Evolutionary conservation across 176 grass and related monocot species (phyloP).

Genomic region (Luzula sylvatica): DNA sequence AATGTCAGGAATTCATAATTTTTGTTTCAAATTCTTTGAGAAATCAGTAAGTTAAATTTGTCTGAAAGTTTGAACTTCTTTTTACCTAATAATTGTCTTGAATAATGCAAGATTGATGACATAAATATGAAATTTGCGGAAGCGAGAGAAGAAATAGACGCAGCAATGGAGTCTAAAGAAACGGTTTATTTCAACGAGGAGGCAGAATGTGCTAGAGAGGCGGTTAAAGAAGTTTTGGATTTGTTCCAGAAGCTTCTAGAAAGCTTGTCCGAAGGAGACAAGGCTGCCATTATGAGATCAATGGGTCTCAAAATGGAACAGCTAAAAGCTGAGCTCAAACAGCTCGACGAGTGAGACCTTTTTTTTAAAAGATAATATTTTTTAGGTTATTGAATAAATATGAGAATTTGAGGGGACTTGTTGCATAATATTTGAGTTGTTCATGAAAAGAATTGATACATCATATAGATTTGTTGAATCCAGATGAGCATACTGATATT

Average conservation of each 20-base stretch:
- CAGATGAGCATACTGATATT: neutral
- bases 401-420: constrained; percentile 18
- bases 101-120: constrained; percentile 35
- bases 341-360: constrained; percentile 48
- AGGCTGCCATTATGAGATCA: constrained; percentile 51
- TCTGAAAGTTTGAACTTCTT: no score
- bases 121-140: constrained; percentile 95
- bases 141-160: constrained; percentile 91
- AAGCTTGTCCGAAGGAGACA: constrained; percentile 48
- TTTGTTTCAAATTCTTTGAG: no score
- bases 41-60: no score
- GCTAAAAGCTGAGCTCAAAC: constrained; percentile 90
- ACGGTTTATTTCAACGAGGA: constrained; percentile 96
- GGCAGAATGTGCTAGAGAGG: constrained; percentile 68
- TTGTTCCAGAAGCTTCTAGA: constrained; percentile 67
- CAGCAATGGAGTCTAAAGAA: constrained; percentile 90
- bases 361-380: neutral
- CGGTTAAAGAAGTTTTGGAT: constrained; percentile 38
- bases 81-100: neutral
- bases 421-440: no score
- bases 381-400: neutral
- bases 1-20: no score
- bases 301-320: constrained; percentile 99
- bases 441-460: neutral
- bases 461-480: neutral